phyloP scores from a whole-genome alignment of 192 early-diverging fungal species.

The Allomyces javanicus region DNA sequence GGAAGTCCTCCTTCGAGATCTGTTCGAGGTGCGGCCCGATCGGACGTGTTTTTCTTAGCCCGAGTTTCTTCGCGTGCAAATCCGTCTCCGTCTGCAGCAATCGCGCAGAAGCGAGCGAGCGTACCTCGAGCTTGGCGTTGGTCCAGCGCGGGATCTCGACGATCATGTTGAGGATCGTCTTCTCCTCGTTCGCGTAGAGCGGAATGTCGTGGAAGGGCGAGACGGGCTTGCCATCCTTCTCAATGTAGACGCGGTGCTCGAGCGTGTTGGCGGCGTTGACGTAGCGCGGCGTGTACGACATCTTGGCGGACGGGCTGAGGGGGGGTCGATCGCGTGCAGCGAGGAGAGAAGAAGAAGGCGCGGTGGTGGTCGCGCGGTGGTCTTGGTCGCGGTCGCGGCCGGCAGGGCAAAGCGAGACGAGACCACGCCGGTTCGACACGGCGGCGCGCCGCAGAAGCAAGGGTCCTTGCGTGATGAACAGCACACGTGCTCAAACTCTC shows the following conservation, averaged over 20 bases:
- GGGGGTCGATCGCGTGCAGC: neutral
- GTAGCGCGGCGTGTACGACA: constrained; percentile 56
- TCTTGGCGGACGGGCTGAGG: constrained; percentile 18
- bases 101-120: neutral
- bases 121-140: constrained; percentile 89
- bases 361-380: no score
- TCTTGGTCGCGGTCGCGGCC: no score
- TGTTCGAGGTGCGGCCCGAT: constrained; percentile 6
- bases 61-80: no score
- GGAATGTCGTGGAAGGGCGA: constrained; percentile 99
- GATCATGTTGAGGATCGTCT: constrained; percentile 91
- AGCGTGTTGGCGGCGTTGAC: constrained; percentile 73
- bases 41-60: neutral
- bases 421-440: no score
- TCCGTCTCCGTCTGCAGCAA: no score
- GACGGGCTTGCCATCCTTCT: constrained; percentile 63
- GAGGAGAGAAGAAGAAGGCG: no score
- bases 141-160: constrained; percentile 98
- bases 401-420: no score
- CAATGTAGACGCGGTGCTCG: constrained; percentile 75
- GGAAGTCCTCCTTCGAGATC: constrained; percentile 85
- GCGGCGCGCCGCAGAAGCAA: no score
- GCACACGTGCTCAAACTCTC: no score
- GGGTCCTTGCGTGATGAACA: no score
- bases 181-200: constrained; percentile 72